Evolutionary conservation across 2,329 filamentous ascomycete genomes (phyloP).

Genomic region (Aspergillus quadrilineatus): DNA sequence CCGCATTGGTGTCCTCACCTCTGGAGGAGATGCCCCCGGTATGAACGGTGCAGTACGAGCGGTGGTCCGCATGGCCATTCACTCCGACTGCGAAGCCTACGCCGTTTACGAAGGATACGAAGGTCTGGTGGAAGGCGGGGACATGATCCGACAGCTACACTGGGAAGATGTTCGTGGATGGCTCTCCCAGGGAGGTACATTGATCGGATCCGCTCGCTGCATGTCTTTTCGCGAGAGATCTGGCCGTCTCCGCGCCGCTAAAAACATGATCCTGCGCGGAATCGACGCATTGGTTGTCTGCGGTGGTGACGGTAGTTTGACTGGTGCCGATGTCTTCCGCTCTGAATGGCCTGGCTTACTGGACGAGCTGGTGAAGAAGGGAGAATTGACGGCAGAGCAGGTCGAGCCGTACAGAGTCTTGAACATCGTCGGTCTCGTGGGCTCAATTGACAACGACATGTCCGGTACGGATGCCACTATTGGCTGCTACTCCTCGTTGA

Average conservation of each 20-base stretch:
- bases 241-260: conserved; percentile 80
- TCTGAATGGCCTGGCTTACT: conserved; percentile 87
- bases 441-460: conserved; percentile 98
- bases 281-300: conserved; percentile 97
- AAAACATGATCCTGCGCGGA: conserved; percentile 88
- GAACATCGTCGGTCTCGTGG: conserved; percentile 94
- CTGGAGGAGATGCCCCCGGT: conserved; percentile 87
- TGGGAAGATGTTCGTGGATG: conserved; percentile 96
- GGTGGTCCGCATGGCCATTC: conserved; percentile 86
- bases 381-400: conserved; percentile 69
- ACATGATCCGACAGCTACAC: conserved; percentile 80
- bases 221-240: conserved; percentile 86
- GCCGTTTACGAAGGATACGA: conserved; percentile 94
- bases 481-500: conserved; percentile 90
- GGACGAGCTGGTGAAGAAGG: conserved; percentile 74
- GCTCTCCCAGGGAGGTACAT: conserved; percentile 88
- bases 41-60: conserved; percentile 92
- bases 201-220: conserved; percentile 93
- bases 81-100: conserved; percentile 76
- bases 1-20: conserved; percentile 87
- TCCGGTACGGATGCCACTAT: conserved; percentile 97
- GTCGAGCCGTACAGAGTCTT: conserved; percentile 76
- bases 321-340: conserved; percentile 90
- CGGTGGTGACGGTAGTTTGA: conserved; percentile 93
- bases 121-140: conserved; percentile 83